These are phyloP conservation scores for Cymbopogon citratus DNA, from an alignment of 176 grass and related monocot species.

Conservation along the genomic window DNA sequence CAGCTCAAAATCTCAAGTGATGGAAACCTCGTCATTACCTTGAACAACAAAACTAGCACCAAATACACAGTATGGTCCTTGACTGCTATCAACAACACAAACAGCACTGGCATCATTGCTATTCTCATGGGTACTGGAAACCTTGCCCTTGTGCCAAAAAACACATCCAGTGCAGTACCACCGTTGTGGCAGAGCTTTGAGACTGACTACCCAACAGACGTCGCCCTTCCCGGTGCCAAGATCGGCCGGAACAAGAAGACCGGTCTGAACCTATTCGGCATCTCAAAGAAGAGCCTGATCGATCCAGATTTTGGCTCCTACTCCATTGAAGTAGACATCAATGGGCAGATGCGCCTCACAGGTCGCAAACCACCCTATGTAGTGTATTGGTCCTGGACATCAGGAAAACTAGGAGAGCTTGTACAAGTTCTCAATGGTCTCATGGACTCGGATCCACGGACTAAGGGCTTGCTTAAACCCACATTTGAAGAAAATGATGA, in stretches of 20 bases:
- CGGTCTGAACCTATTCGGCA: background rate
- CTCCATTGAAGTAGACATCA: background rate
- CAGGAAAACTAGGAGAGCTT: background rate
- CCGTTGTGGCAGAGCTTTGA: background rate
- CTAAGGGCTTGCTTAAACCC: background rate
- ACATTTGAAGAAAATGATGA: background rate
- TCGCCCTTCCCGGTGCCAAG: background rate
- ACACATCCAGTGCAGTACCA: background rate
- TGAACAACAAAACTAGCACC: background rate
- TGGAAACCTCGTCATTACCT: background rate
- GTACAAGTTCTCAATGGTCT: background rate
- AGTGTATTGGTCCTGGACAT: background rate
- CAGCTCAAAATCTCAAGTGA: background rate
- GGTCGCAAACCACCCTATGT: background rate
- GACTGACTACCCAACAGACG: background rate
- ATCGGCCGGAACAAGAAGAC: background rate
- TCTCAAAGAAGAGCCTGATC: background rate
- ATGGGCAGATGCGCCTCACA: background rate
- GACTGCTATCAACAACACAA: background rate
- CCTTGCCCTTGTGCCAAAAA: background rate
- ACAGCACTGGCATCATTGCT: background rate
- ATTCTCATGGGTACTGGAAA: background rate
- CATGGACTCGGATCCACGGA: background rate
- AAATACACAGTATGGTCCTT: background rate
- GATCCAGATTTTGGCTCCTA: background rate